Evolutionary conservation across 768 basidiomycete species (phyloP).

Genomic region (Termitomyces titanicus): DNA sequence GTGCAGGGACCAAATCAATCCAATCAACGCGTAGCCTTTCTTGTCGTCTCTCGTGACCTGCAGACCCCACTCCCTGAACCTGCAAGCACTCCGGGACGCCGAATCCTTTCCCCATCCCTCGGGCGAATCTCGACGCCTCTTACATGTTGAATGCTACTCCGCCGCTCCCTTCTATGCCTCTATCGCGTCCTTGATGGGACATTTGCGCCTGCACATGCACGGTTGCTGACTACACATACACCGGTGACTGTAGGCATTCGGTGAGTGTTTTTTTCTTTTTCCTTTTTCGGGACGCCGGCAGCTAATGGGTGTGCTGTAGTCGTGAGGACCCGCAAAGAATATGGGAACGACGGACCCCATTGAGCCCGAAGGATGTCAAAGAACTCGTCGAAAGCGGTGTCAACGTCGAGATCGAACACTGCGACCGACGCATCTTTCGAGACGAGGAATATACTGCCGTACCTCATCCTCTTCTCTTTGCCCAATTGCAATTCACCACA

Average conservation of each 20-base stretch:
- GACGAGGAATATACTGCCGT: slow-evolving; percentile 61
- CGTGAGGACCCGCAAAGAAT: slow-evolving; percentile 77
- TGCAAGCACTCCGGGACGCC: too few species aligned
- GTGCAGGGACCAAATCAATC: too few species aligned
- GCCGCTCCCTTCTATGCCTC: neutral
- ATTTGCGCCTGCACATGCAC: too few species aligned
- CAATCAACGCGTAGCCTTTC: too few species aligned
- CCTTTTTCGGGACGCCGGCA: neutral
- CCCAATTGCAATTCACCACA: too few species aligned
- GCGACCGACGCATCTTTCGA: slow-evolving; percentile 70
- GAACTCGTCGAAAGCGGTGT: slow-evolving; percentile 59
- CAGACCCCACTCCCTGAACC: too few species aligned
- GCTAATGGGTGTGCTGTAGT: slow-evolving; percentile 25
- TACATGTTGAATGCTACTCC: neutral
- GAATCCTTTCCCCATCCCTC: too few species aligned
- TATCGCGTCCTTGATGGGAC: neutral
- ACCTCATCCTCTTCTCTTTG: too few species aligned
- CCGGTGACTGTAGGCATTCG: slow-evolving; percentile 31
- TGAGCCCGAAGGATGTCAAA: slow-evolving; percentile 73
- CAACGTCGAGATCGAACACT: slow-evolving; percentile 71
- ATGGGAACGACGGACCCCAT: slow-evolving; percentile 85
- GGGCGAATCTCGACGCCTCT: too few species aligned
- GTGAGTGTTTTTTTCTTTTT: slow-evolving; percentile 15
- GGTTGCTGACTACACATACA: too few species aligned
- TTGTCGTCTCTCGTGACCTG: too few species aligned